Percentiles rank a stretch among this genome's conserved stretches.
These are phyloP conservation scores for Coffea humblotiana DNA, from an alignment of 305 asterid genomes.

Conservation along the genomic window DNA sequence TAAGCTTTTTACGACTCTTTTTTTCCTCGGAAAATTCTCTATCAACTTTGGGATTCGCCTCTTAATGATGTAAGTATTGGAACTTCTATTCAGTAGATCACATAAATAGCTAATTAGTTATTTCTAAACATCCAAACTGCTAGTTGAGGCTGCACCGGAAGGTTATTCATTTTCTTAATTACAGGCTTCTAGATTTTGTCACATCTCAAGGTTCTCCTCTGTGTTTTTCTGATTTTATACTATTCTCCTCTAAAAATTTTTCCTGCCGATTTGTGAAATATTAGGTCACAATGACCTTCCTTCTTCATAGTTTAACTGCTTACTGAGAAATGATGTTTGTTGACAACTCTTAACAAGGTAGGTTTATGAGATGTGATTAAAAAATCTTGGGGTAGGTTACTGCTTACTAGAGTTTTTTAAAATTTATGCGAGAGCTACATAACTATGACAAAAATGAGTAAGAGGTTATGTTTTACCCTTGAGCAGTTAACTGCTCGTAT, in stretches of 20 bases:
- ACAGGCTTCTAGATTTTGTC: no score
- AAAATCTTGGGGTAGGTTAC: neutral
- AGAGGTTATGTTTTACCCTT: neutral
- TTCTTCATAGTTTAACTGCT: neutral
- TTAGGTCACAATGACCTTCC: neutral
- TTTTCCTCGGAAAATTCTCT: slow-evolving; percentile 83
- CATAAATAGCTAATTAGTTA: neutral
- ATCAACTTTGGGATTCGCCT: slow-evolving; percentile 97
- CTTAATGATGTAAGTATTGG: slow-evolving; percentile 77
- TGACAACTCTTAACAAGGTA: neutral
- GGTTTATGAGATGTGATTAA: neutral
- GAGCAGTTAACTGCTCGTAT: neutral
- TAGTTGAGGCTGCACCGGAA: neutral
- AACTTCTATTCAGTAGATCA: neutral
- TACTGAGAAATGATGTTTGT: neutral
- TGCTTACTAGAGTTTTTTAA: neutral
- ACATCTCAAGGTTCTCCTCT: neutral
- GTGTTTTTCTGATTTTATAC: neutral
- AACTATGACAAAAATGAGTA: neutral
- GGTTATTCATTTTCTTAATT: neutral
- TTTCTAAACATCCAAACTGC: neutral
- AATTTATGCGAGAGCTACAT: neutral
- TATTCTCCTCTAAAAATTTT: neutral
- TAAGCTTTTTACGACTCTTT: slow-evolving; percentile 77
- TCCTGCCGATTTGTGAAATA: neutral